A percentile compares a stretch with the other conserved stretches of the same genome.
Evolutionary conservation across 176 grass and related monocot genomes (phyloP).

Genomic region (Eleusine coracana): DNA sequence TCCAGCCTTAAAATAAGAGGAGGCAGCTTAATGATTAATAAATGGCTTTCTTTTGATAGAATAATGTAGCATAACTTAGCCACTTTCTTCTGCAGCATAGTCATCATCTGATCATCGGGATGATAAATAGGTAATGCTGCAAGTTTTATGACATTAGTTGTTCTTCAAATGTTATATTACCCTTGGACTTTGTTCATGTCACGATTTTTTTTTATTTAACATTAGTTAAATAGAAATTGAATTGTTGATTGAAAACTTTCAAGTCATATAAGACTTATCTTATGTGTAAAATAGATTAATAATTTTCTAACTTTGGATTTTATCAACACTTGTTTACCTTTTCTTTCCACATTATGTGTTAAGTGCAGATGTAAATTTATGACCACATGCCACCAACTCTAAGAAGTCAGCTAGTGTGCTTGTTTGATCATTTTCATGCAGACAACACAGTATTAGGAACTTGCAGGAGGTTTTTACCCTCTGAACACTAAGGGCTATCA

Average conservation of each 20-base stretch:
- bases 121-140: conserved; percentile 2
- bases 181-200: conserved; percentile 9
- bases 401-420: background rate
- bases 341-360: conserved; percentile 15
- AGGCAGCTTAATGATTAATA: conserved; percentile 26
- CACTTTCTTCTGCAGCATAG: conserved; percentile 27
- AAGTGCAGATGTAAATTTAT: conserved; percentile 25
- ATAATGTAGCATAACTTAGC: conserved; percentile 26
- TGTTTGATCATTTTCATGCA: background rate
- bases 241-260: background rate
- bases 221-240: background rate
- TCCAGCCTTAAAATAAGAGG: conserved; percentile 21
- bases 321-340: background rate
- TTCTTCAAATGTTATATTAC: background rate
- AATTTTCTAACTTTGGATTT: conserved; percentile 7
- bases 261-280: conserved; percentile 12
- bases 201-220: background rate
- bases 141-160: conserved; percentile 12
- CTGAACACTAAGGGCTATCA: background rate
- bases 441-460: background rate
- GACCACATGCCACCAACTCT: conserved; percentile 13
- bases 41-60: conserved; percentile 34
- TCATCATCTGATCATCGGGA: conserved; percentile 43
- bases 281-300: conserved; percentile 18
- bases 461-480: conserved; percentile 21